phyloP scores from a whole-genome alignment of 2,329 filamentous ascomycete genomes.

The Whalleya microplaca region DNA sequence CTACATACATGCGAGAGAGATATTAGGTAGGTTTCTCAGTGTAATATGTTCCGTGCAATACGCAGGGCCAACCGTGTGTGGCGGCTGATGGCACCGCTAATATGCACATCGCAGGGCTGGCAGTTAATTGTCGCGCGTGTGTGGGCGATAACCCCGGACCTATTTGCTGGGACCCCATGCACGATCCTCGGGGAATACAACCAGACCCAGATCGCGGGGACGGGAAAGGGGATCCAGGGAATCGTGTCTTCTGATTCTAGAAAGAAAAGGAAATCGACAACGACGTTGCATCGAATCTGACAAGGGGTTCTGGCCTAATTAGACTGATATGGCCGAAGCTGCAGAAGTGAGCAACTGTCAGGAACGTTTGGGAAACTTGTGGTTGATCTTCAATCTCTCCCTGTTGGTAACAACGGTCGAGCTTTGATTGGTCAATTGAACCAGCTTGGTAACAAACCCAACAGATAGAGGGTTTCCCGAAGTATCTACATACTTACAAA shows the following conservation, averaged over 20 bases:
- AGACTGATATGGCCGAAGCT: not conserved
- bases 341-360: not conserved
- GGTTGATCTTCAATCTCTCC: not conserved
- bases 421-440: not conserved
- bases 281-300: not conserved
- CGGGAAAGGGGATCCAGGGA: not conserved
- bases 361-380: not conserved
- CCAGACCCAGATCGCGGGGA: conserved; percentile 34
- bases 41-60: too few relatives aligned
- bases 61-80: conserved; percentile 5
- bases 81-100: conserved; percentile 24
- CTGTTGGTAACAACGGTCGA: not conserved
- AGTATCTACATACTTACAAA: not conserved
- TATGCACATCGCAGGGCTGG: conserved; percentile 22
- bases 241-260: not conserved
- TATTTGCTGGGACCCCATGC: conserved; percentile 23
- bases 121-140: conserved; percentile 19
- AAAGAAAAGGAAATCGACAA: not conserved
- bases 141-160: conserved; percentile 22
- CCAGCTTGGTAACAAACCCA: not conserved
- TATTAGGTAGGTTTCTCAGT: too few relatives aligned
- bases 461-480: not conserved
- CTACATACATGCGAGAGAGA: too few relatives aligned
- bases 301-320: not conserved
- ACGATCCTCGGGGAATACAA: conserved; percentile 32